Conservation (phyloP, 73 alveolate genomes). For the Symbiodinium pilosum region DNA sequence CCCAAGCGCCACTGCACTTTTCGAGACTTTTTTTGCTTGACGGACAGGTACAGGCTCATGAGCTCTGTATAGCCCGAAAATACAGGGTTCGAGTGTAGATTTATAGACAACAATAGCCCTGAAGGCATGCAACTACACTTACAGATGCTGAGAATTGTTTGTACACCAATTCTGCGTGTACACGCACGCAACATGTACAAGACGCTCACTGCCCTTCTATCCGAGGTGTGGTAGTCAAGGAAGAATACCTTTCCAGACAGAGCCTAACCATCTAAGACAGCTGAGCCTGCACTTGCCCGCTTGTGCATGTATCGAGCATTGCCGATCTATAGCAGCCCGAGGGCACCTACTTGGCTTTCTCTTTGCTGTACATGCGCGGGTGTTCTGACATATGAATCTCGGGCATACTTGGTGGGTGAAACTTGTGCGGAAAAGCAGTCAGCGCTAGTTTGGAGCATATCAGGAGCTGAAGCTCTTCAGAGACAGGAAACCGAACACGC, state of each 20-base stretch:
- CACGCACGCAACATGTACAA: not conserved
- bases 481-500: not conserved
- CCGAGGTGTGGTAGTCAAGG: not conserved
- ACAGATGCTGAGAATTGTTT: too few relatives aligned
- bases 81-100: too few relatives aligned
- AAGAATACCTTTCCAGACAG: not conserved
- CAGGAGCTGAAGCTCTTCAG: not conserved
- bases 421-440: not conserved
- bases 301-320: not conserved
- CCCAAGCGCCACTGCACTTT: not conserved
- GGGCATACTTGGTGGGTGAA: not conserved
- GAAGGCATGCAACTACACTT: too few relatives aligned
- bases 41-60: not conserved
- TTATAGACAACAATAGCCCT: too few relatives aligned
- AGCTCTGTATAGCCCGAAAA: too few relatives aligned
- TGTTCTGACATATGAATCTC: not conserved
- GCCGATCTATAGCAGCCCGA: not conserved
- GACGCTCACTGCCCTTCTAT: not conserved
- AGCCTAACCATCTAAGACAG: not conserved
- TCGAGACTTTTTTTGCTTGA: not conserved
- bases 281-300: conserved; percentile 11
- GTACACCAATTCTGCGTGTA: too few relatives aligned
- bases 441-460: not conserved
- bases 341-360: not conserved
- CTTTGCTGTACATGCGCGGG: not conserved